Base-by-base conservation (phyloP, 352 stramenopile genomes). In the Phytophthora melonis region DNA sequence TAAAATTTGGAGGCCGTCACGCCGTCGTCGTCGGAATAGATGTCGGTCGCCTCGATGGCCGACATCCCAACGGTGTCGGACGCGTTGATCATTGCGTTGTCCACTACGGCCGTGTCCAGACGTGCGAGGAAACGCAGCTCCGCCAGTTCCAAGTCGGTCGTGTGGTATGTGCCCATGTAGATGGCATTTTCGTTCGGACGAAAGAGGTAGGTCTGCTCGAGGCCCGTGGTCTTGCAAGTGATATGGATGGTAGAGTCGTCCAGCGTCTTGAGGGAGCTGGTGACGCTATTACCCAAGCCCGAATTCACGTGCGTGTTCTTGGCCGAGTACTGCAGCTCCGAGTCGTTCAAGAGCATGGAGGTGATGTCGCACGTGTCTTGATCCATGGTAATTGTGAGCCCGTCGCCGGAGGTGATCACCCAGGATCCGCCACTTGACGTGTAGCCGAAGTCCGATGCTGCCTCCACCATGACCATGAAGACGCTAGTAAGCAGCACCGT, bases 81-180 rank as follows among this genome's bases (percentile, higher is more conserved):
- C 3, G 73, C 78, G 1, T 74, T 59, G 10, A 25, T 32, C 55
- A 84, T 67, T 2, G 70, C 81, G 3, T 67, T 79, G 6, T 76
- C 55, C 6, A 86, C 58, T 14, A 75, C 79, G 6, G 41, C 59
- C 10, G 58, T 59, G 23, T 78, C 72, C 4, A 88, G 50, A 23
- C 81, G 81, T 10, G 76, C 78, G 10, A 88, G 66, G 64, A 88
- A 88, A 39, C 81, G 81, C 16, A 88, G 59, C 50, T 88, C 81
- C 0, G 73, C 63, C 0, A 88, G 69, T 16, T 70, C 59, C 14
- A 78, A 50, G 25, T 79, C 73, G 3, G 45, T 60, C 32, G 68
- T 74, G 63, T 86, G 80, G 81, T 88, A 84, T 13, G 81, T 88
- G 32, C 76, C 78, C 78, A 88, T 86, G 73, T 88, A 88, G 47